Evolutionary conservation across 163 green algal species (phyloP).

Genomic region (Scenedesmus sp.): DNA sequence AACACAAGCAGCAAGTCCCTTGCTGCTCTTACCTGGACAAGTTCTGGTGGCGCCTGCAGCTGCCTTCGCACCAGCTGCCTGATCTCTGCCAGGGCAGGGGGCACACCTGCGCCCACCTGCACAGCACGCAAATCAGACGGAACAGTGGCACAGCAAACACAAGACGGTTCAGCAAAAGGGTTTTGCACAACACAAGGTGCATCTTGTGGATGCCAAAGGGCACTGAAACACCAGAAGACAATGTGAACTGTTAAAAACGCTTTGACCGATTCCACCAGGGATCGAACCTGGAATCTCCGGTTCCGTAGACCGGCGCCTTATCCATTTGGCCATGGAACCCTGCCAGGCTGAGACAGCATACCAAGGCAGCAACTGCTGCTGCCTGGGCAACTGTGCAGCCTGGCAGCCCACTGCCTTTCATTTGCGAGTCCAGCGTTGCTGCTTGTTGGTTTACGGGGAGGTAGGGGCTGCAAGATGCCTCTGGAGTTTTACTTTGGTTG

Average conservation of each 20-base stretch:
- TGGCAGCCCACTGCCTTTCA: no score
- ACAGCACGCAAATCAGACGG: no score
- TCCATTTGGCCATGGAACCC: background rate
- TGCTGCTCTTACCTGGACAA: background rate
- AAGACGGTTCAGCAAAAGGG: background rate
- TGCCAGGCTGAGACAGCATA: background rate
- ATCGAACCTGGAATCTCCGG: background rate
- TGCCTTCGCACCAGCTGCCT: background rate
- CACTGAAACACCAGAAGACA: background rate
- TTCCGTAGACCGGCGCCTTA: background rate
- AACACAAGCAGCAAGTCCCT: background rate
- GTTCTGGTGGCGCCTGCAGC: conserved; percentile 21
- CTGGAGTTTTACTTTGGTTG: no score
- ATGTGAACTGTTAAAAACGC: background rate
- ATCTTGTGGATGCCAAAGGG: background rate
- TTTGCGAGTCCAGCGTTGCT: no score
- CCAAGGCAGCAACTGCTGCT: no score
- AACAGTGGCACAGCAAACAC: background rate
- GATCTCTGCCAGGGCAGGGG: background rate
- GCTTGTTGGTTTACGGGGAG: no score
- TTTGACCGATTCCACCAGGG: background rate
- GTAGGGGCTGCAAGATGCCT: no score
- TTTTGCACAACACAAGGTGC: background rate
- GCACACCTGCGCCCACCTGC: conserved; percentile 19
- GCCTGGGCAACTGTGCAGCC: no score